Evolutionary conservation across 2,329 filamentous ascomycete genomes (phyloP), one percentile per base, ranked within the genome.

Genomic region (Aspergillus chevalieri): DNA sequence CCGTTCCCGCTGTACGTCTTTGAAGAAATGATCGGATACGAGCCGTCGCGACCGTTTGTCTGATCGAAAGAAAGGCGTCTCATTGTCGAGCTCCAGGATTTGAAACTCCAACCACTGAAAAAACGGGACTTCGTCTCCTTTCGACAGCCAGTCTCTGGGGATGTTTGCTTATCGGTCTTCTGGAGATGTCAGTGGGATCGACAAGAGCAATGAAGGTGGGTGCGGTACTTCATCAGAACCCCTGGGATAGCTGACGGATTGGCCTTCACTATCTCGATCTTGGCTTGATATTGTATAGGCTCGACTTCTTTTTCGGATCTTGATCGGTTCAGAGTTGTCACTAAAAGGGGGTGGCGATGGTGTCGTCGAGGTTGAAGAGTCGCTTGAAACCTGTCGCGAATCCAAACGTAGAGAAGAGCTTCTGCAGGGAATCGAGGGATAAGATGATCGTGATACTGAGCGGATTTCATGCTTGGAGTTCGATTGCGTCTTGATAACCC

Each of bases 401-500:
- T 38, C 52, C 6, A 46, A 42, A 30, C 48, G 50, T 7, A 64
- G 53, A 10, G 65, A 68, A 1, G 65, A 65, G 14, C 48, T 48
- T 46, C 65, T 61, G 38, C 54, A 52, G 28, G 64, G 62, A 24
- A 66, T 65, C 7, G 45, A 47, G 43, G 59, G 56, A 39, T 57
- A 59, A 9, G 47, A 53, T 38, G 43, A 42, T 48, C 22, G 48
- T 33, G 39, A 53, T 15, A 41, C 47, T 6, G 52, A 50, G 26
- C 39, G 47, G 34, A 38, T 22, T 55, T 60, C 48, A 57, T 55
- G 43, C 17, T 45, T 52, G 21, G 36, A 21, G 45, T 54, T 38
- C 42, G 51, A 19, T 47, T 48, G 47, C 44, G 45, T 43, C 59
- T 79, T 82, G 58, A 74, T 61, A 58, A 82, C 77, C 38, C 75